Evolutionary conservation across 352 stramenopile genomes (phyloP).

Genomic region (Phytophthora agathidicida): DNA sequence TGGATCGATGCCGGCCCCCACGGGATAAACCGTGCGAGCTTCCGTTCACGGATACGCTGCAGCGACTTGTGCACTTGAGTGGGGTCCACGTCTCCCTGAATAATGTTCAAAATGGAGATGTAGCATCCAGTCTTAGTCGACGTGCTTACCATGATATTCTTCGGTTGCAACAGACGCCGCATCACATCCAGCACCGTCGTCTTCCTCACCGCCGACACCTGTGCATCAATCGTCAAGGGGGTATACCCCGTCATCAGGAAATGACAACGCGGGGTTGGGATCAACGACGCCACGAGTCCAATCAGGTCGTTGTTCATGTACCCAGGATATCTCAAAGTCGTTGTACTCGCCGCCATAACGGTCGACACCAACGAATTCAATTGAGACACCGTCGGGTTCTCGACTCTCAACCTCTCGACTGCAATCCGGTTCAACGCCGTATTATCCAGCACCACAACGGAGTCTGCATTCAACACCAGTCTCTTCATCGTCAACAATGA

Average conservation of each 20-base stretch:
- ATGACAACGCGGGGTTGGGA: conserved; percentile 98
- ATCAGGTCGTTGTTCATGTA: conserved; percentile 99
- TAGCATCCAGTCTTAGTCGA: conserved; percentile 97
- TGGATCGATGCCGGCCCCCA: conserved; percentile 99
- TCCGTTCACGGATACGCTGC: conserved; percentile 97
- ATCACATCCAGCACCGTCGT: conserved; percentile 99
- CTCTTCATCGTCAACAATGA: conserved; percentile 99
- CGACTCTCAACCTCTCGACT: conserved; percentile 94
- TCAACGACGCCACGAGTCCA: conserved; percentile 97
- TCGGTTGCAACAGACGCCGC: conserved; percentile 94
- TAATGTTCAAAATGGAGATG: conserved; percentile 99
- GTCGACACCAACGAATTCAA: conserved; percentile 99
- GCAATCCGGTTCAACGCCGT: conserved; percentile 98
- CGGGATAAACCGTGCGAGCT: conserved; percentile 97
- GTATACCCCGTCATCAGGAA: conserved; percentile 99
- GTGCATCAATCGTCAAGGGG: conserved; percentile 94
- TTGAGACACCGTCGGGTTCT: conserved; percentile 96
- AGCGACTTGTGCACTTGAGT: conserved; percentile 99
- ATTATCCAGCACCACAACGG: conserved; percentile 99
- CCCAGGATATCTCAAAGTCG: conserved; percentile 95
- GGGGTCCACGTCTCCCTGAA: conserved; percentile 99
- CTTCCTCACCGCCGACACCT: conserved; percentile 94
- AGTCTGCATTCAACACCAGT: conserved; percentile 98
- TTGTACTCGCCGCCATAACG: conserved; percentile 99
- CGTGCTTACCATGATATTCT: conserved; percentile 99